phyloP scores from a whole-genome alignment of 306 rosid species.

The Hippophae gyantsensis region DNA sequence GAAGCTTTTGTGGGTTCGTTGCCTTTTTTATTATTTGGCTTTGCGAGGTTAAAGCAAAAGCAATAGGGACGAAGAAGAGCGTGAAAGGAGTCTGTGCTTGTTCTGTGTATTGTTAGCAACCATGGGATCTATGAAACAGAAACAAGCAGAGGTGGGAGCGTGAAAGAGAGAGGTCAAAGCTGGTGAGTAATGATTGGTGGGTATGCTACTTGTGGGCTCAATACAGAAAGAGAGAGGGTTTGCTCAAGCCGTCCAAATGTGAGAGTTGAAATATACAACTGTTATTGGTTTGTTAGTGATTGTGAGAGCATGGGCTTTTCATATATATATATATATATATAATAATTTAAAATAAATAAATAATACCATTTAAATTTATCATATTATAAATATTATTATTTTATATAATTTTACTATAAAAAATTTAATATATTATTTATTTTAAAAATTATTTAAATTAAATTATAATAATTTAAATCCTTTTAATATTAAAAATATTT shows the following conservation, averaged over 20 bases:
- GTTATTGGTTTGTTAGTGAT: too few species aligned
- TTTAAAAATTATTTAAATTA: too few species aligned
- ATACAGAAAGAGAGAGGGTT: conserved; percentile 9
- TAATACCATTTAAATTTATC: too few species aligned
- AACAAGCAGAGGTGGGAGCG: conserved; percentile 5
- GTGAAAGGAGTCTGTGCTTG: not conserved
- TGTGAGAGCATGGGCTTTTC: too few species aligned
- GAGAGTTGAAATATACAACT: too few species aligned
- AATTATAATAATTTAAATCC: too few species aligned
- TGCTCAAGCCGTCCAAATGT: conserved; percentile 9
- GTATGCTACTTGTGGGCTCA: conserved; percentile 30
- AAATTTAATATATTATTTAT: too few species aligned
- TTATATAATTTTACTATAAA: too few species aligned
- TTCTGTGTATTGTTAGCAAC: conserved; percentile 17
- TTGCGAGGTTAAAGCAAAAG: conserved; percentile 7
- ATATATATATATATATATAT: too few species aligned
- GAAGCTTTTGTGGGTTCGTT: not conserved
- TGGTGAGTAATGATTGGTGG: conserved; percentile 75
- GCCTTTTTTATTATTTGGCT: not conserved
- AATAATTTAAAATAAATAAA: too few species aligned
- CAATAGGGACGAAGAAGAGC: not conserved
- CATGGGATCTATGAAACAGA: conserved; percentile 45
- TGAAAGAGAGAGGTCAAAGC: conserved; percentile 32
- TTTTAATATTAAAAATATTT: too few species aligned
- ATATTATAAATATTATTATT: too few species aligned